Evolutionary conservation across 495 filamentous ascomycete genomes (phyloP).

Genomic region (Neurospora discreta): DNA sequence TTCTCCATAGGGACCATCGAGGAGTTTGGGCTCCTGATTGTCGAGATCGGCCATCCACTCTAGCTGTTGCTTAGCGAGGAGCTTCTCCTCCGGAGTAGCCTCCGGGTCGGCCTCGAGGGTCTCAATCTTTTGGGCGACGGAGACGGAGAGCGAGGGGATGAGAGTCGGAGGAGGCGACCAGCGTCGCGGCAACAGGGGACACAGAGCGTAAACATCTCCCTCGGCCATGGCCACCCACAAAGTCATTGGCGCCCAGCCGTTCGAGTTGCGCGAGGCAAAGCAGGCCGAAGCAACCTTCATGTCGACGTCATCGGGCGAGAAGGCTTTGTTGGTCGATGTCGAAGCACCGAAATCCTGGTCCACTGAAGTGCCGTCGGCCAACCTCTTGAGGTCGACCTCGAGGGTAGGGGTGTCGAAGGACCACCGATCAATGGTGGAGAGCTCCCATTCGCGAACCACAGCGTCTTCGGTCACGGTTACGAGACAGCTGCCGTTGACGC

Average conservation of each 20-base stretch:
- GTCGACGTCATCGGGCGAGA: constrained; percentile 72
- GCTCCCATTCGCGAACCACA: constrained; percentile 77
- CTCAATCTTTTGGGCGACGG: constrained; percentile 55
- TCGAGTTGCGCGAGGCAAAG: constrained; percentile 65
- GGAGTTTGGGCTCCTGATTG: constrained; percentile 53
- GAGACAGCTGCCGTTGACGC: constrained; percentile 56
- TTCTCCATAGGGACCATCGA: constrained; percentile 29
- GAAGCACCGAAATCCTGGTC: constrained; percentile 68
- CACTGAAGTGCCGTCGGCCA: constrained; percentile 64
- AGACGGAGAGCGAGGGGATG: constrained; percentile 65
- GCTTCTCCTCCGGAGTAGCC: constrained; percentile 42
- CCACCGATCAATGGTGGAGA: constrained; percentile 66
- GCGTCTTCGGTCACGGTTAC: constrained; percentile 81
- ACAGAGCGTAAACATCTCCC: constrained; percentile 84
- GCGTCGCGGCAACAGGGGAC: constrained; percentile 69
- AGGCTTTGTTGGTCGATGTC: constrained; percentile 60
- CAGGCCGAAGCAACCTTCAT: constrained; percentile 82
- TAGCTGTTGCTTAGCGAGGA: constrained; percentile 58
- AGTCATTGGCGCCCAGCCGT: constrained; percentile 84
- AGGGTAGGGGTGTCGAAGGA: constrained; percentile 74
- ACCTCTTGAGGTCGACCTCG: constrained; percentile 69
- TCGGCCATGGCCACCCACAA: constrained; percentile 83
- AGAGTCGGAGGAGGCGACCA: constrained; percentile 70
- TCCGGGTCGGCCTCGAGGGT: constrained; percentile 46
- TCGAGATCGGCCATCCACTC: constrained; percentile 79